phyloP scores from a whole-genome alignment of 2,329 filamentous ascomycete genomes.

The Curvularia verruculosa region DNA sequence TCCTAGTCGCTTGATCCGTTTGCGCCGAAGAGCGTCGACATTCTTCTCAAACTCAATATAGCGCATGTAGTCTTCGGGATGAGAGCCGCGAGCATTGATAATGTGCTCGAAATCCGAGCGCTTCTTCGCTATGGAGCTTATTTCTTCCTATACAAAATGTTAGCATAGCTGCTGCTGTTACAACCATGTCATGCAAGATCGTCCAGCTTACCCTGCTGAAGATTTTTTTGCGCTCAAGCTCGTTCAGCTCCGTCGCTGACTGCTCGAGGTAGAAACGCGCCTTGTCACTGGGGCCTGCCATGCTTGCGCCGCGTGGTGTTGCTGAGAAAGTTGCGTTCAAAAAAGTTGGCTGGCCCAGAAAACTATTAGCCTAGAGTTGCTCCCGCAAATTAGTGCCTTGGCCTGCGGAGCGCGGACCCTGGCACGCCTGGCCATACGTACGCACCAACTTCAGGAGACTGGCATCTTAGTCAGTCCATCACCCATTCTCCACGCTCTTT shows the following conservation, averaged over 20 bases:
- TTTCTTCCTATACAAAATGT: slow-evolving; percentile 70
- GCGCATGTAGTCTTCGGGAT: slow-evolving; percentile 77
- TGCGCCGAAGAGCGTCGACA: slow-evolving; percentile 75
- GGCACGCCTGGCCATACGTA: too few species aligned
- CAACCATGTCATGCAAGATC: neutral
- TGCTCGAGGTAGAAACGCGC: slow-evolving; percentile 94
- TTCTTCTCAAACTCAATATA: slow-evolving; percentile 78
- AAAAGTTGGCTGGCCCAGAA: slow-evolving; percentile 28
- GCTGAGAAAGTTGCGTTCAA: slow-evolving; percentile 19
- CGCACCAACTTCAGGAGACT: slow-evolving; percentile 39
- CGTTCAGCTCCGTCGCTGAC: slow-evolving; percentile 87
- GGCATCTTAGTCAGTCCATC: slow-evolving; percentile 20
- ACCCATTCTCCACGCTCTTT: slow-evolving; percentile 40
- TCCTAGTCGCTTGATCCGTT: slow-evolving; percentile 80
- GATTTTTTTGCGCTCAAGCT: slow-evolving; percentile 89
- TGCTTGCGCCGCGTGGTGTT: slow-evolving; percentile 49
- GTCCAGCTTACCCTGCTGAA: slow-evolving; percentile 71
- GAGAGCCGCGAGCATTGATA: slow-evolving; percentile 76
- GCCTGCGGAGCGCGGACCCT: slow-evolving; percentile 29
- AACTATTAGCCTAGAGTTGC: slow-evolving; percentile 25
- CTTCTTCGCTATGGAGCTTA: slow-evolving; percentile 84
- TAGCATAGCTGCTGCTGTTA: slow-evolving; percentile 8
- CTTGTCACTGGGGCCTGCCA: slow-evolving; percentile 89
- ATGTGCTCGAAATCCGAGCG: slow-evolving; percentile 93
- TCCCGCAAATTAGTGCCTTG: slow-evolving; percentile 31